Conservation (phyloP, 352 stramenopile species). For the Pythium periplocum region DNA sequence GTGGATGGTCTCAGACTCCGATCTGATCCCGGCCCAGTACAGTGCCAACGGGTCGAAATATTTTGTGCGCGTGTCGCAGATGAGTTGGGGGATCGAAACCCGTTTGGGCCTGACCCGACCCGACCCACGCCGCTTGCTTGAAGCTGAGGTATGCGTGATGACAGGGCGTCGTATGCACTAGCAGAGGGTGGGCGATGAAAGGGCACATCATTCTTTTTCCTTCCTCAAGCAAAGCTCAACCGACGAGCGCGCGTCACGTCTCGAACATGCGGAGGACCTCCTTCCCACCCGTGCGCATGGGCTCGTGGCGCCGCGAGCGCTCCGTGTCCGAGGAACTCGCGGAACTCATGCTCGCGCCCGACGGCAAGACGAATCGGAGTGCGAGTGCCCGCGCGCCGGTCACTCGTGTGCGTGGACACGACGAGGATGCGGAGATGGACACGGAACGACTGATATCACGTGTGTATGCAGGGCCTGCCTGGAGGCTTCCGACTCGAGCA, state of each 20-base stretch:
- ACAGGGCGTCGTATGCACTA: too few species aligned
- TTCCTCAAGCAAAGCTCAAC: neutral
- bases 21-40: neutral
- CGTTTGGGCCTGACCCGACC: neutral
- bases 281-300: slow-evolving; percentile 58
- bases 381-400: neutral
- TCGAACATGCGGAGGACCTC: slow-evolving; percentile 13
- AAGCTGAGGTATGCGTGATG: too few species aligned
- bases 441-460: neutral
- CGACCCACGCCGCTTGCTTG: neutral
- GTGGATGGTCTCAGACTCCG: neutral
- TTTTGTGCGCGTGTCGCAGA: too few species aligned
- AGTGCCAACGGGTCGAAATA: neutral
- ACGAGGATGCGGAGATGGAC: too few species aligned
- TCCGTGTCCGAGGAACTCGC: slow-evolving; percentile 63
- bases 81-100: too few species aligned
- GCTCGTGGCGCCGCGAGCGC: slow-evolving; percentile 57
- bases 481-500: slow-evolving; percentile 67
- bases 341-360: slow-evolving; percentile 36
- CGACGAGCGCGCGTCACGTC: neutral
- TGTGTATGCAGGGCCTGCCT: slow-evolving; percentile 42
- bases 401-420: slow-evolving; percentile 8
- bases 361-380: too few species aligned
- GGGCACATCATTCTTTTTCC: too few species aligned
- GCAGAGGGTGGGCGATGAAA: too few species aligned